Conservation (phyloP, 192 early-diverging fungal genomes). For the Coemansia umbellata region DNA sequence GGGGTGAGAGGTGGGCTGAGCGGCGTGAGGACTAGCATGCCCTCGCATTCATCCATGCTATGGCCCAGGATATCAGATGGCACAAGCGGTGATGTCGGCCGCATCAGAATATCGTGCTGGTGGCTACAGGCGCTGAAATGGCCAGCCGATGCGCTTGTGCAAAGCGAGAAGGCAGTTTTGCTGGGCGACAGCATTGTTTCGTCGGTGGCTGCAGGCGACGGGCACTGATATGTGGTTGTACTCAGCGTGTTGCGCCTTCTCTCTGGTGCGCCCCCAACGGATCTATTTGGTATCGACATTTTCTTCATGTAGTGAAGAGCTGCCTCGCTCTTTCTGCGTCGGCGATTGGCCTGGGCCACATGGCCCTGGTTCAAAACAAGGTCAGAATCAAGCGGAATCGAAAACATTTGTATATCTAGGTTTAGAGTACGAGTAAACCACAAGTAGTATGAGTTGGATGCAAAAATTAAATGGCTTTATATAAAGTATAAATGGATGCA, state of each 20-base stretch:
- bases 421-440: no score
- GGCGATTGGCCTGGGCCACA: slow-evolving; percentile 27
- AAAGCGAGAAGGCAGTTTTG: neutral
- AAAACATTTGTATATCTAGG: slow-evolving; percentile 14
- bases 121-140: neutral
- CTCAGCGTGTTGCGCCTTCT: slow-evolving; percentile 40
- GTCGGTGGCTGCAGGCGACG: neutral
- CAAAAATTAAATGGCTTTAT: neutral
- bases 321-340: slow-evolving; percentile 36
- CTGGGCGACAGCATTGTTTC: neutral
- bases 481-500: neutral
- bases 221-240: slow-evolving; percentile 4
- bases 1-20: slow-evolving; percentile 8
- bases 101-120: neutral
- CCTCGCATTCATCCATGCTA: neutral
- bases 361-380: slow-evolving; percentile 32
- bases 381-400: slow-evolving; percentile 26
- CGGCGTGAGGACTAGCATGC: slow-evolving; percentile 17
- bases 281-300: no score
- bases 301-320: neutral
- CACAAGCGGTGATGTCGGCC: neutral
- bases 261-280: neutral
- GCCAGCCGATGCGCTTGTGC: neutral
- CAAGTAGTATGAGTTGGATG: no score
- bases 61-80: neutral